A percentile compares a stretch with the other conserved stretches of the same genome.
These are phyloP conservation scores for Lentinula boryana DNA, from an alignment of 768 basidiomycete genomes.

Conservation along the genomic window DNA sequence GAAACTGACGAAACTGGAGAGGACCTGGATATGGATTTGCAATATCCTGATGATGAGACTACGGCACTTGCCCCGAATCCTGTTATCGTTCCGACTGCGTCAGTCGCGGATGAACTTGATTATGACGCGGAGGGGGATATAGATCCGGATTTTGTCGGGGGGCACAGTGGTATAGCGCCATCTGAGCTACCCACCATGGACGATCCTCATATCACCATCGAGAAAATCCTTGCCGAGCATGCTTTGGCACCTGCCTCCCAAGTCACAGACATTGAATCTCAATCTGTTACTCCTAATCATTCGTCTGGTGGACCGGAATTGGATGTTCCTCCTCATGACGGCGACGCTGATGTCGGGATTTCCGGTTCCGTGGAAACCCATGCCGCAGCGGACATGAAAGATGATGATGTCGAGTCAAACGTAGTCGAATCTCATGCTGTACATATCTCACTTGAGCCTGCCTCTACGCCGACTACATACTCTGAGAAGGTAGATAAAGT, in stretches of 20 bases:
- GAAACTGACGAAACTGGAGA: conserved; percentile 2
- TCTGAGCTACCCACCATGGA: neutral
- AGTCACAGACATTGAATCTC: neutral
- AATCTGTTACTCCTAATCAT: neutral
- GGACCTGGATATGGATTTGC: conserved; percentile 14
- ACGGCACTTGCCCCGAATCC: neutral
- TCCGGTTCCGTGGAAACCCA: neutral
- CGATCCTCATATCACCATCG: neutral
- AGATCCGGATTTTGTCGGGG: conserved; percentile 24
- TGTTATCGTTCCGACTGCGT: neutral
- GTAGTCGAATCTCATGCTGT: neutral
- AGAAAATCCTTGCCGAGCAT: conserved; percentile 3
- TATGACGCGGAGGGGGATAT: conserved; percentile 30
- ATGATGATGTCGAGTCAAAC: neutral
- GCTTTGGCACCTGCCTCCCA: neutral
- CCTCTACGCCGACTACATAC: neutral
- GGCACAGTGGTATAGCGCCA: conserved; percentile 5
- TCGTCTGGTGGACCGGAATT: neutral
- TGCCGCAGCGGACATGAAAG: neutral
- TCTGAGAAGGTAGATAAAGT: neutral
- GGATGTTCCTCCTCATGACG: neutral
- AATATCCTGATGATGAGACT: conserved; percentile 13
- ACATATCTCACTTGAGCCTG: neutral
- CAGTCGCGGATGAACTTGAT: conserved; percentile 15
- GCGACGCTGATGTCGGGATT: neutral